Conservation (phyloP, 306 rosid species). For the Mimosa pudica region DNA sequence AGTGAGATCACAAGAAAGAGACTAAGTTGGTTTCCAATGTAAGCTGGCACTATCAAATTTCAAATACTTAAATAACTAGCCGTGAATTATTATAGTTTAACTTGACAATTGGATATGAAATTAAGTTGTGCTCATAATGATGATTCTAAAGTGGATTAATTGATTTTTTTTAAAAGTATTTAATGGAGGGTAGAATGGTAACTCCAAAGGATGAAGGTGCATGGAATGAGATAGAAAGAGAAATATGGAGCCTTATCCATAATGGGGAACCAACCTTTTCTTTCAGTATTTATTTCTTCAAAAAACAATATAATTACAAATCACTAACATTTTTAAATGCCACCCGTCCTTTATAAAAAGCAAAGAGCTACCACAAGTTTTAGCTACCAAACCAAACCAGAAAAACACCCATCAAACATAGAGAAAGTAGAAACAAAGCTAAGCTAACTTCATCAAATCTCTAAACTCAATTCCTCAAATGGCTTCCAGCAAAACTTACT, state of each 20-base stretch:
- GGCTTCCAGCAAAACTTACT: constrained; percentile 61
- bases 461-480: constrained; percentile 13
- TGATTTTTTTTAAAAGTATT: not conserved
- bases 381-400: constrained; percentile 16
- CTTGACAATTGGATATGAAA: too few species aligned
- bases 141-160: too few species aligned
- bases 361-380: constrained; percentile 13
- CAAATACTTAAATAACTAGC: too few species aligned
- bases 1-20: too few species aligned
- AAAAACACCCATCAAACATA: not conserved
- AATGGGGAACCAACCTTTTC: constrained; percentile 23
- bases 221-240: constrained; percentile 15
- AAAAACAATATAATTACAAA: too few species aligned
- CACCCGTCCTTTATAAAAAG: constrained; percentile 54
- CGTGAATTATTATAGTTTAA: too few species aligned
- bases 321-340: not conserved
- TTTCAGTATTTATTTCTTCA: not conserved
- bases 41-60: too few species aligned
- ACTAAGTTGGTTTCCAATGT: too few species aligned
- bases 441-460: too few species aligned
- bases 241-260: constrained; percentile 61
- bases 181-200: constrained; percentile 29
- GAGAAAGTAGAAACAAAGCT: not conserved
- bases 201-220: constrained; percentile 26
- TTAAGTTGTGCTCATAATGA: too few species aligned